A percentile compares a stretch with the other conserved stretches of the same genome.
These are phyloP conservation scores for Corinectria fuckeliana DNA, from an alignment of 2,329 filamentous ascomycete species.

Conservation along the genomic window DNA sequence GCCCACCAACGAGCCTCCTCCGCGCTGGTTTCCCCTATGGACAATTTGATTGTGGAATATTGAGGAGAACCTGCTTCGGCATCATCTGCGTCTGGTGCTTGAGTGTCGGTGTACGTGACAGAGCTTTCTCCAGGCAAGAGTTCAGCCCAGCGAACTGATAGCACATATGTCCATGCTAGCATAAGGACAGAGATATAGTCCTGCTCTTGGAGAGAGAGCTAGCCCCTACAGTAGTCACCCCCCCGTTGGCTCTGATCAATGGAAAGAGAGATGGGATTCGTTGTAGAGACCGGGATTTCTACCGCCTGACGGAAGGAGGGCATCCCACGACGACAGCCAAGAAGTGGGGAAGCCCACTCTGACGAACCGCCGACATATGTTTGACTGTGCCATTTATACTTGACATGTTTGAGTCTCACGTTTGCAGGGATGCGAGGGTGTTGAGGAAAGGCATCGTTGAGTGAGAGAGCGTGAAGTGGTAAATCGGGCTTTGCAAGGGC, in stretches of 20 bases:
- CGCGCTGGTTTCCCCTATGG: background rate
- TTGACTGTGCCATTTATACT: background rate
- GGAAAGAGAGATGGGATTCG: background rate
- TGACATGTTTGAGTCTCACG: background rate
- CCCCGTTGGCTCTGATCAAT: background rate
- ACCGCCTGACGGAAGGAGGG: background rate
- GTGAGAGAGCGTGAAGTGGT: background rate
- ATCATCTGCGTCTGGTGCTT: background rate
- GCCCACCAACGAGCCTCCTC: constrained; percentile 12
- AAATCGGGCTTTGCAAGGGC: background rate
- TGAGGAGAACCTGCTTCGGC: background rate
- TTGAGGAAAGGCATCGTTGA: background rate
- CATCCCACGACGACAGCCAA: background rate
- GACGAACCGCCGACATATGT: background rate
- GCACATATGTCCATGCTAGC: constrained; percentile 6
- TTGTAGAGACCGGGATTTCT: background rate
- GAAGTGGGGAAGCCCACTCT: background rate
- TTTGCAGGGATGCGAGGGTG: background rate
- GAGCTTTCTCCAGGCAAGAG: background rate
- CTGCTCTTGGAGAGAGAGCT: background rate
- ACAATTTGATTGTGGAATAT: background rate
- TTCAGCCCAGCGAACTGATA: constrained; percentile 10
- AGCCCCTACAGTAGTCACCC: background rate
- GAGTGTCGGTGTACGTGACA: background rate
- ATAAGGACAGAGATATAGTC: constrained; percentile 4